Evolutionary conservation across 2,329 filamentous ascomycete genomes (phyloP).

Genomic region (Immersiporthe knoxdaviesiana): DNA sequence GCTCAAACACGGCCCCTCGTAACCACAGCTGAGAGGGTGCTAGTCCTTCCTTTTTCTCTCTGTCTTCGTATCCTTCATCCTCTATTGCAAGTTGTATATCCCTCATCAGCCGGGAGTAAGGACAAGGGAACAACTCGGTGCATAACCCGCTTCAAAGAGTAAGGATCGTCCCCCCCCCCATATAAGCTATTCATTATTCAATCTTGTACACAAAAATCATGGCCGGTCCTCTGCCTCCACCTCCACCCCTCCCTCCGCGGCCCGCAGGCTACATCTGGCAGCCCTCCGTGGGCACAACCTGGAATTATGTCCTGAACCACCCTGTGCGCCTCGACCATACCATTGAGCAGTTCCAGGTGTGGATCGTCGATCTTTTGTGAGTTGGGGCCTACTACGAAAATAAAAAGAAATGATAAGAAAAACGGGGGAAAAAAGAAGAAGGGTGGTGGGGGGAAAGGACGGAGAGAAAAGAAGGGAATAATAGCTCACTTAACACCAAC

Average conservation of each 20-base stretch:
- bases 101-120: neutral
- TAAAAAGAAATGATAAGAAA: neutral
- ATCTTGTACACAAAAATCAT: neutral
- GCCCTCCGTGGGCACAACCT: slow-evolving; percentile 18
- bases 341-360: slow-evolving; percentile 22
- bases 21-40: no score
- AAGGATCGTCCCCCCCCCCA: neutral
- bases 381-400: neutral
- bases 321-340: slow-evolving; percentile 23
- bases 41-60: neutral
- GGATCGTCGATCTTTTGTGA: slow-evolving; percentile 28
- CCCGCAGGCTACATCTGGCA: slow-evolving; percentile 28
- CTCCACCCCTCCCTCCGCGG: slow-evolving; percentile 26
- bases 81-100: neutral
- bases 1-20: neutral
- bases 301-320: slow-evolving; percentile 30
- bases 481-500: neutral
- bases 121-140: neutral
- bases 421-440: neutral
- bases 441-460: no score
- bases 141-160: neutral
- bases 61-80: neutral
- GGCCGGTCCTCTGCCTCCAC: neutral
- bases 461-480: neutral
- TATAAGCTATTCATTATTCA: neutral